Conservation (phyloP, 1,139 yeast genomes). For the Sugiyamaella grinbergsii region DNA sequence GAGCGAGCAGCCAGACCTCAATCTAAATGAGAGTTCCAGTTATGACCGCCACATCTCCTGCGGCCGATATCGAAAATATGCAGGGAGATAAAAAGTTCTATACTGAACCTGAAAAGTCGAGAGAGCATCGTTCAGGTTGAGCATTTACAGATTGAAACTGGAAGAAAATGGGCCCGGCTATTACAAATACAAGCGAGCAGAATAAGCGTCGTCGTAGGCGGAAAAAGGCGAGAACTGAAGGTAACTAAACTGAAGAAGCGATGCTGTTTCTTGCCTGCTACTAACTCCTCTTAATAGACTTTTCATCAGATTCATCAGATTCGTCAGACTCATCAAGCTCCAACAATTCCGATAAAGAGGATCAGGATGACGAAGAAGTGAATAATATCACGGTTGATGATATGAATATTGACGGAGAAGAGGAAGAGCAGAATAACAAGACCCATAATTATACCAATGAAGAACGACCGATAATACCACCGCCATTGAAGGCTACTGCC, state of each 20-base stretch:
- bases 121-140: neutral
- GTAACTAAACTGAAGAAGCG: conserved; percentile 24
- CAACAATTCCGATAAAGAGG: conserved; percentile 23
- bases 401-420: conserved; percentile 25
- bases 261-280: neutral
- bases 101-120: neutral
- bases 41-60: too few species aligned
- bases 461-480: conserved; percentile 27
- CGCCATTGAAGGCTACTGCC: conserved; percentile 25
- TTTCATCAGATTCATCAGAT: conserved; percentile 35
- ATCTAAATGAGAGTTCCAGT: too few species aligned
- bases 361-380: conserved; percentile 24
- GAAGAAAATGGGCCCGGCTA: conserved; percentile 25
- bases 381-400: conserved; percentile 21
- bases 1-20: neutral
- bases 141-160: too few species aligned
- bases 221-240: conserved; percentile 42
- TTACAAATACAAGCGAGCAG: conserved; percentile 11
- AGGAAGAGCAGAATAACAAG: conserved; percentile 6
- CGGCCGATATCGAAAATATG: conserved; percentile 13
- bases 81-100: conserved; percentile 4
- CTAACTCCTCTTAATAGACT: conserved; percentile 29
- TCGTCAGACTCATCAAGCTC: conserved; percentile 26
- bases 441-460: neutral
- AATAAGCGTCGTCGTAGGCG: conserved; percentile 35